Base-by-base conservation (phyloP, 257 asterid genomes). In the Asclepias syriaca region DNA sequence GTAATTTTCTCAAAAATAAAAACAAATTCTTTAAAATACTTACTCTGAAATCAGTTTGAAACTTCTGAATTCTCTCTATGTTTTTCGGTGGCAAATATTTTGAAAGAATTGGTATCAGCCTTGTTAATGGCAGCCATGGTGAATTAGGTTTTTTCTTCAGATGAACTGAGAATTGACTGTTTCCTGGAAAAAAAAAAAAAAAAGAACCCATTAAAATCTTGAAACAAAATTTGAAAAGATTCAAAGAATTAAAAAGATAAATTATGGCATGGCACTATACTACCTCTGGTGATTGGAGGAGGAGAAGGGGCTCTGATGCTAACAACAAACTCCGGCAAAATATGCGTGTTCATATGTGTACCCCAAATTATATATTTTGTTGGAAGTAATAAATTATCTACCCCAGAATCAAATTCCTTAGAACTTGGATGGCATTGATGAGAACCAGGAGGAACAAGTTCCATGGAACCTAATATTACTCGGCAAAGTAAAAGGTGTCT, bases 401-500 rank as follows among this genome's bases (percentile, higher is more conserved):
- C 81, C 48, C 81, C 85, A 8, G 81, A 78, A 69, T 75, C 78
- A 57, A 55, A 81, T 14, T 75, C 77, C 12, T 72, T 69, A 1
- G 70, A 73, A 39, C 77, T 82, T 7, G 83, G 86, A 76, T 68
- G 68, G 21, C 64, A 51, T 37, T 82, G 86, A 53, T 58, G 56
- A 29, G 83, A 75, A 54, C 81, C 77, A 60, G 81, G 79, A 39
- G 21, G 75, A 61, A 82, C 79, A 34, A 72, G 63, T 69, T 82
- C 86, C 74, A 32, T 69, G 48, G 29, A 73, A 59, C 86, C 86
- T 77, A 82, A 8, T 66, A 82, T 60, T 54, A 82, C 86, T 1
- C 86, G 81, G 68, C 86, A 82, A 70, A 82, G 80, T 72, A 82
- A 54, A 34, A 82, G n/a, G 61, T 82, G 79, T 37, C 73, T 67